phyloP scores from a whole-genome alignment of 23 red algal genomes.

The Gracilaria domingensis region DNA sequence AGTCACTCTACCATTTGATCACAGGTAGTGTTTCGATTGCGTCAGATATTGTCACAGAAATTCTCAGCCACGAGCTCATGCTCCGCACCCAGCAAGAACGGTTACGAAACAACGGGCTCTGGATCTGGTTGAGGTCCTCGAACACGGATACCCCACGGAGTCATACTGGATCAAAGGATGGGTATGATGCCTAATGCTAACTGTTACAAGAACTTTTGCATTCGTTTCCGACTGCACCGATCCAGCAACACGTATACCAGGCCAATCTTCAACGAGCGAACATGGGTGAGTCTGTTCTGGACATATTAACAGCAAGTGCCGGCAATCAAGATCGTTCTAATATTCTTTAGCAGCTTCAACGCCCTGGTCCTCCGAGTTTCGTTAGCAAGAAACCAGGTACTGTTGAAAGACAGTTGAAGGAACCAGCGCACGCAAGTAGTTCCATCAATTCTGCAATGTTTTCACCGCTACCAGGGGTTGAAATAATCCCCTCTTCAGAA shows the following conservation, averaged over 20 bases:
- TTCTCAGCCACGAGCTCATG: slow-evolving; percentile 60
- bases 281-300: slow-evolving; percentile 18
- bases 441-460: not conserved
- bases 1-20: slow-evolving; percentile 58
- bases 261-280: not conserved
- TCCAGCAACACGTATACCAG: not conserved
- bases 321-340: slow-evolving; percentile 18
- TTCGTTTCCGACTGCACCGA: not conserved
- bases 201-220: not conserved
- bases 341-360: slow-evolving; percentile 4
- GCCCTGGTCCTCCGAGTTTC: not conserved
- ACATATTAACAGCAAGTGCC: not conserved
- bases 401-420: not conserved
- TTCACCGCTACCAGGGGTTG: slow-evolving; percentile 1
- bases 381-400: not conserved
- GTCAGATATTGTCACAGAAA: slow-evolving; percentile 48
- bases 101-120: slow-evolving; percentile 36
- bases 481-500: too few species aligned
- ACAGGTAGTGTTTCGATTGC: slow-evolving; percentile 19
- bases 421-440: not conserved
- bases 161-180: slow-evolving; percentile 5
- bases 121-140: not conserved
- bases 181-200: not conserved
- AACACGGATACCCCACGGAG: slow-evolving; percentile 3
- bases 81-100: slow-evolving; percentile 45